Evolutionary conservation across 805 yeast genomes (phyloP).

Genomic region (Groenewaldozyma salmanticensis): DNA sequence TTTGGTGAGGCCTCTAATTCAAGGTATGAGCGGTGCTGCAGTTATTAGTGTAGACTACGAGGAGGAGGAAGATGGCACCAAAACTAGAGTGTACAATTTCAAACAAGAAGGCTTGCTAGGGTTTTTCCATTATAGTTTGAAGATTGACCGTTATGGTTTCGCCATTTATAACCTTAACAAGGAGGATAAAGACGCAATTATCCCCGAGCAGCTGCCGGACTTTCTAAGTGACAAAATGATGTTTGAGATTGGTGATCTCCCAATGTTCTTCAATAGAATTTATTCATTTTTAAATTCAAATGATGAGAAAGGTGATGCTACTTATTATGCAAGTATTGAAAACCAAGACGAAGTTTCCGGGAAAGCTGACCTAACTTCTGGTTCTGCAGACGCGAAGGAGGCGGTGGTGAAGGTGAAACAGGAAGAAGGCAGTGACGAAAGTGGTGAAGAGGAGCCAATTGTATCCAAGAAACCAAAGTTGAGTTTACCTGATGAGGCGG

Average conservation of each 20-base stretch:
- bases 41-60: conserved; percentile 20
- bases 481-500: not conserved
- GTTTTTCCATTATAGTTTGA: conserved; percentile 19
- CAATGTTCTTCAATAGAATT: conserved; percentile 21
- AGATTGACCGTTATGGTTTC: conserved; percentile 8
- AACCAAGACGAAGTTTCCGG: not conserved
- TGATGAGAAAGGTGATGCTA: conserved; percentile 13
- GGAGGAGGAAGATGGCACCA: conserved; percentile 12
- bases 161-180: no score
- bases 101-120: conserved; percentile 22
- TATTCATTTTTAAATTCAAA: conserved; percentile 19
- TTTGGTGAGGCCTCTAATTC: conserved; percentile 3
- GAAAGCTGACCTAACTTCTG: not conserved
- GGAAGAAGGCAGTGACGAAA: not conserved
- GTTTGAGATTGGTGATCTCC: conserved; percentile 16
- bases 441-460: not conserved
- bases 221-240: conserved; percentile 13
- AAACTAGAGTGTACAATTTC: conserved; percentile 15
- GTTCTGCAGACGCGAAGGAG: conserved; percentile 1
- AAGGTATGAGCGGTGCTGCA: conserved; percentile 12
- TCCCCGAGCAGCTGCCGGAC: conserved; percentile 19
- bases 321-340: no score
- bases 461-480: no score
- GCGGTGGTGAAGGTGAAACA: not conserved
- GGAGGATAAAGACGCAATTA: conserved; percentile 16